These are phyloP conservation scores for Capsella rubella DNA, from an alignment of 441 rosid species.

Conservation along the genomic window DNA sequence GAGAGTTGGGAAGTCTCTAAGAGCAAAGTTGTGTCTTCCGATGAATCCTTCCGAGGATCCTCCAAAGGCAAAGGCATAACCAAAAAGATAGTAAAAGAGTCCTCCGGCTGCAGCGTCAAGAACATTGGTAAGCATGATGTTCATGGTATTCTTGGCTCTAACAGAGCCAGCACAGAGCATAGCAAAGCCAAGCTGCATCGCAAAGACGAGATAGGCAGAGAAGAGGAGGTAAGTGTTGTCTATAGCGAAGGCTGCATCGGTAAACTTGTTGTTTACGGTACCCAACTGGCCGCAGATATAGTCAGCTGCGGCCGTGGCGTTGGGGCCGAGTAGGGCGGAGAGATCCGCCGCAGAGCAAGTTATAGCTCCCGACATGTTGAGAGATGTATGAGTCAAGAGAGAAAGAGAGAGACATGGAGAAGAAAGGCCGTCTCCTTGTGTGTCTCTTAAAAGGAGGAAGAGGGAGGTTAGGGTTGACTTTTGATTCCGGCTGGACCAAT, in stretches of 20 bases:
- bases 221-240: slow-evolving; percentile 89
- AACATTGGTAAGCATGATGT: slow-evolving; percentile 88
- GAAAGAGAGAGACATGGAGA: slow-evolving; percentile 8
- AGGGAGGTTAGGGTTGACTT: slow-evolving; percentile 34
- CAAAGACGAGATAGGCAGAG: slow-evolving; percentile 86
- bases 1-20: slow-evolving; percentile 53
- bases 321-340: slow-evolving; percentile 47
- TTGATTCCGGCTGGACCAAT: slow-evolving; percentile 26
- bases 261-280: slow-evolving; percentile 44
- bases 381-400: slow-evolving; percentile 1
- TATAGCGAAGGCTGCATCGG: slow-evolving; percentile 65
- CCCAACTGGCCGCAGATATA: slow-evolving; percentile 61
- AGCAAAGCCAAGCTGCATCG: slow-evolving; percentile 94
- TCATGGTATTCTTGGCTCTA: slow-evolving; percentile 88
- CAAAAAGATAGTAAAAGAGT: slow-evolving; percentile 80
- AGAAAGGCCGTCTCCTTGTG: slow-evolving; percentile 1
- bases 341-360: slow-evolving; percentile 59
- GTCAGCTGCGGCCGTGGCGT: slow-evolving; percentile 60
- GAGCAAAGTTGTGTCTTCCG: slow-evolving; percentile 75
- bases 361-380: slow-evolving; percentile 39
- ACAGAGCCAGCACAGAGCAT: slow-evolving; percentile 96
- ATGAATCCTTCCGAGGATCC: slow-evolving; percentile 80
- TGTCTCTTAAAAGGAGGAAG: slow-evolving; percentile 11
- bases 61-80: slow-evolving; percentile 88
- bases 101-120: slow-evolving; percentile 90